phyloP scores from a whole-genome alignment of 129 eudicot species.

The Escallonia herrerae region DNA sequence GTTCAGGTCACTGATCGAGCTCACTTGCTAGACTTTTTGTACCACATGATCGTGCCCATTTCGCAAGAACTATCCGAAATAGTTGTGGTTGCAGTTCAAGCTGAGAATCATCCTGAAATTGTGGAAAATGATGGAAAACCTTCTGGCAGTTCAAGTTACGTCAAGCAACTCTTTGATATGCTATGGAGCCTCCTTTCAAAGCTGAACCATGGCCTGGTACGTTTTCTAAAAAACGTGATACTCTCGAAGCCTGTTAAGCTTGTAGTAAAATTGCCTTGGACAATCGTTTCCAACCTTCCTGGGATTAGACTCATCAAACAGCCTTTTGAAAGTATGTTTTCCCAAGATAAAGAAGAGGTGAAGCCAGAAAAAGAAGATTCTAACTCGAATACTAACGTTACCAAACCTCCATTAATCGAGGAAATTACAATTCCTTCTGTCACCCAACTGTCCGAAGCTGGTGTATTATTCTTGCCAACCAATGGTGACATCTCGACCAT shows the following conservation, averaged over 20 bases:
- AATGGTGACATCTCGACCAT: conserved; percentile 38
- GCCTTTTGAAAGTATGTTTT: conserved; percentile 19
- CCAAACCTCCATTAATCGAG: conserved; percentile 35
- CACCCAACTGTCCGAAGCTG: conserved; percentile 38
- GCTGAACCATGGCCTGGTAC: conserved; percentile 12
- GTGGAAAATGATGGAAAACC: not conserved
- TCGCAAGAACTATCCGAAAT: too few relatives aligned
- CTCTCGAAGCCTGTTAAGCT: conserved; percentile 20
- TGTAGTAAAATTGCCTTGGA: conserved; percentile 33
- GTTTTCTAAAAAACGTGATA: conserved; percentile 16
- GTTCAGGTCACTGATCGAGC: too few relatives aligned
- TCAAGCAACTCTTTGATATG: conserved; percentile 1
- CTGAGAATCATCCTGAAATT: conserved; percentile 7
- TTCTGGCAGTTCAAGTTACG: conserved; percentile 9
- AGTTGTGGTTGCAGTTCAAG: conserved; percentile 19
- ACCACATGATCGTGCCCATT: too few relatives aligned
- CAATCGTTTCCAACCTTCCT: conserved; percentile 37
- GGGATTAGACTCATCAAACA: conserved; percentile 27
- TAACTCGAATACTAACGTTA: not conserved
- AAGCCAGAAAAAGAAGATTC: conserved; percentile 4
- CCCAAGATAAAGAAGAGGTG: conserved; percentile 6
- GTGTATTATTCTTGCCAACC: conserved; percentile 32
- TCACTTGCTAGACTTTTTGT: too few relatives aligned
- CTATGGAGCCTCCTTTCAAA: conserved; percentile 16
- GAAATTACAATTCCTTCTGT: conserved; percentile 75